Percentiles rank a stretch among this genome's conserved stretches.
These are phyloP conservation scores for Penicillium sp. DNA, from an alignment of 2,329 filamentous ascomycete species.

Conservation along the genomic window DNA sequence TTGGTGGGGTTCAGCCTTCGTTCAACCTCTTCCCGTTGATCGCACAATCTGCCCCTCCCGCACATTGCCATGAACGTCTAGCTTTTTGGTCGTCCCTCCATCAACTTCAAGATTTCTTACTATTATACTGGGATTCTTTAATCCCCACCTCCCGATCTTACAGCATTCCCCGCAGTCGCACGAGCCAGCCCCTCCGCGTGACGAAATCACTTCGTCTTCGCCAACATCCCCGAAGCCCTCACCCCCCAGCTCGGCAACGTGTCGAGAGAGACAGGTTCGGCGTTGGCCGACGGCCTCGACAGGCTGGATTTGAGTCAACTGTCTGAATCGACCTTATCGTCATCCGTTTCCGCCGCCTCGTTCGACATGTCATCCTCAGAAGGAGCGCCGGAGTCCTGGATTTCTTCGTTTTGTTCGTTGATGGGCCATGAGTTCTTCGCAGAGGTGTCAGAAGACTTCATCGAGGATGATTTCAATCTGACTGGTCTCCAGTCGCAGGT, in stretches of 20 bases:
- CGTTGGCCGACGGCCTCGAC: constrained; percentile 49
- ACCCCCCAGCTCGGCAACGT: constrained; percentile 40
- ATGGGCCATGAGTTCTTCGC: constrained; percentile 98
- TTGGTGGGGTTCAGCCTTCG: constrained; percentile 23
- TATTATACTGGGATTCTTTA: background rate
- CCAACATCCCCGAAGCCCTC: constrained; percentile 13
- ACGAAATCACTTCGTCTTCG: constrained; percentile 22
- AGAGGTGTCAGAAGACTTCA: constrained; percentile 97
- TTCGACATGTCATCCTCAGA: constrained; percentile 47
- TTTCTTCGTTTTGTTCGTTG: constrained; percentile 92
- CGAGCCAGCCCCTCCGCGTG: constrained; percentile 10
- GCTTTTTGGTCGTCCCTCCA: constrained; percentile 21
- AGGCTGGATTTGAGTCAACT: constrained; percentile 48
- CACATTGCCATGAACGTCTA: constrained; percentile 33
- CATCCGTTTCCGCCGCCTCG: constrained; percentile 37
- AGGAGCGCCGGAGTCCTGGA: constrained; percentile 80
- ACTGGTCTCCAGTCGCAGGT: constrained; percentile 94
- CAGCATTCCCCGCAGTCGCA: constrained; percentile 3
- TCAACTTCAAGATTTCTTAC: background rate
- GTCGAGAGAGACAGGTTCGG: constrained; percentile 46
- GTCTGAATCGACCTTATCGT: constrained; percentile 44
- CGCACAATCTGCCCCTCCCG: constrained; percentile 36
- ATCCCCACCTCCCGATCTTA: background rate
- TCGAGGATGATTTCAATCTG: constrained; percentile 99
- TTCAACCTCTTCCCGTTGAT: constrained; percentile 19